Base-by-base conservation (phyloP, 768 basidiomycete species). In the Kwoniella sp. region DNA sequence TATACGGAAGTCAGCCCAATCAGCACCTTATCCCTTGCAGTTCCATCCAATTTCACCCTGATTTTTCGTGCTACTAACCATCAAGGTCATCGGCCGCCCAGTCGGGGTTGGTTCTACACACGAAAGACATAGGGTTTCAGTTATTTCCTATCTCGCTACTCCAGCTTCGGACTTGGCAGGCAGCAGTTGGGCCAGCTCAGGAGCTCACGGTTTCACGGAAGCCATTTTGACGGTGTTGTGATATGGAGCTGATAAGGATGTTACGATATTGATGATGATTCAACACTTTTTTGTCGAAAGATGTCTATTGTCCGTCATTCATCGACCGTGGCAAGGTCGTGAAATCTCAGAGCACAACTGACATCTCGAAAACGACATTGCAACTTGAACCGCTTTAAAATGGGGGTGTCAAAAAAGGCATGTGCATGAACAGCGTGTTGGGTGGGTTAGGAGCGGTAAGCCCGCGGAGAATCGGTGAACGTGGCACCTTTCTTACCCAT, bases 21-120 rank as follows among this genome's bases (percentile, higher is more conserved):
- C 26, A 58, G 45, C 58, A n/a, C n/a, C n/a, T n/a, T n/a, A n/a
- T n/a, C n/a, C n/a, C n/a, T n/a, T n/a, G n/a, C n/a, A n/a, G n/a
- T n/a, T 48, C 26, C 4, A 2, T 34, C 28, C 13, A n/a, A 17
- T n/a, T 25, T 9, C n/a, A 28, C 28, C 28, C 29, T 17, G 47
- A 23, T 34, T 11, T 5, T 4, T 50, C 30, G 26, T 11, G 23
- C 2, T 25, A 38, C 65, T 61, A 54, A 68, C 66, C 66, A 29
- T 72, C 68, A 31, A 69, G 68, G 17, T 75, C 71, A 29, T 75
- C 73, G 47, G 67, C 75, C 45, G 75, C 68, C 75, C 75, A 77
- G 48, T 72, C 68, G 63, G 73, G 69, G 55, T 74, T 71, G n/a
- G 58, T 52, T 56, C 60, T 67, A 59, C 29, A 29, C 28, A 30